Evolutionary conservation across 805 yeast species (phyloP).

Genomic region (Priceomyces melissophilus): DNA sequence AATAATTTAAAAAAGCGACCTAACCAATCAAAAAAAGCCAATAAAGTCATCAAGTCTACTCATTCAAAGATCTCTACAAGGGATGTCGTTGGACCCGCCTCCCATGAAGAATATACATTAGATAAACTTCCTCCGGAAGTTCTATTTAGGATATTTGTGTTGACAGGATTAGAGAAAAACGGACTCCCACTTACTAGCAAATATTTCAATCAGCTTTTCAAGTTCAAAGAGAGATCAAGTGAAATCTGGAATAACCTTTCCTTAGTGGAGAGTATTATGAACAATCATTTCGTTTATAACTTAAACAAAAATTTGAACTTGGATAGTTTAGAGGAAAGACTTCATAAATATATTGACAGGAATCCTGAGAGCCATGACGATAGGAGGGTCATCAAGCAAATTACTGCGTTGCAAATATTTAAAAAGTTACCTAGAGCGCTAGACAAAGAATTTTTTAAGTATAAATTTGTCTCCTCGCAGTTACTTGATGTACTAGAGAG

Average conservation of each 20-base stretch:
- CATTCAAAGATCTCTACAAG: background rate
- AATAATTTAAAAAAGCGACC: constrained; percentile 4
- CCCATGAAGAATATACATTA: constrained; percentile 10
- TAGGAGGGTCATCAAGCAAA: constrained; percentile 5
- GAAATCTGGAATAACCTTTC: constrained; percentile 18
- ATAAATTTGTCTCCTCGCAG: constrained; percentile 12
- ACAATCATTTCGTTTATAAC: constrained; percentile 15
- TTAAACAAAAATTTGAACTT: constrained; percentile 16
- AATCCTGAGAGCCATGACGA: constrained; percentile 5
- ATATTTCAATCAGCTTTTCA: constrained; percentile 23
- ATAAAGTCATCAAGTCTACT: background rate
- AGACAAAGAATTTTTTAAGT: constrained; percentile 8
- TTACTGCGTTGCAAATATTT: constrained; percentile 5
- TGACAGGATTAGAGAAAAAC: constrained; percentile 32
- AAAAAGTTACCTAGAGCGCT: constrained; percentile 7
- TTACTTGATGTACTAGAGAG: constrained; percentile 4
- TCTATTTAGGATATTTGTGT: constrained; percentile 34
- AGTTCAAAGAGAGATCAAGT: constrained; percentile 14
- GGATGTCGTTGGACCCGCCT: constrained; percentile 4
- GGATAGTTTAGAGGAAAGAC: constrained; percentile 10
- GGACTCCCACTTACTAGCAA: constrained; percentile 33
- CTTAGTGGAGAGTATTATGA: constrained; percentile 20
- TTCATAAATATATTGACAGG: constrained; percentile 9
- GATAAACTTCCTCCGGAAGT: constrained; percentile 43
- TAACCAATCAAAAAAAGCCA: background rate